phyloP scores from a whole-genome alignment of 2,329 filamentous ascomycete genomes.

The Chalara sp. region DNA sequence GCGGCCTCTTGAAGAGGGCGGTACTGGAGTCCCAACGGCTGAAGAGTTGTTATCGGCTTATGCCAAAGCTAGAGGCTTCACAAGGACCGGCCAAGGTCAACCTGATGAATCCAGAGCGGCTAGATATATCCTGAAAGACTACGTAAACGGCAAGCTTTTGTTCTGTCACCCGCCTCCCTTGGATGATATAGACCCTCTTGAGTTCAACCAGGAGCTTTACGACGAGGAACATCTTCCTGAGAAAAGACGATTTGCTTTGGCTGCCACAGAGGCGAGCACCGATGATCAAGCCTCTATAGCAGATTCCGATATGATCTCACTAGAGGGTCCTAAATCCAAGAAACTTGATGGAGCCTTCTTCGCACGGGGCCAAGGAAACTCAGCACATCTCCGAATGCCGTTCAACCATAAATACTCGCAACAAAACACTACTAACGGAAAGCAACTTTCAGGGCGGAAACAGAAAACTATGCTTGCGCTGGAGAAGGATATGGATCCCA shows the following conservation, averaged over 20 bases:
- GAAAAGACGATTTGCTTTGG: slow-evolving; percentile 65
- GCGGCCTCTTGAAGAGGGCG: slow-evolving; percentile 81
- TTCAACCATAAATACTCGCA: slow-evolving; percentile 88
- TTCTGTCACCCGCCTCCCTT: slow-evolving; percentile 84
- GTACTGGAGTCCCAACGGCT: slow-evolving; percentile 77
- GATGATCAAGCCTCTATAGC: slow-evolving; percentile 33
- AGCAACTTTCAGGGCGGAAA: slow-evolving; percentile 77
- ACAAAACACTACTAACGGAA: slow-evolving; percentile 59
- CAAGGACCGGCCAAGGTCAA: slow-evolving; percentile 80
- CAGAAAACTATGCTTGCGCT: slow-evolving; percentile 72
- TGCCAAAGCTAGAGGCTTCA: slow-evolving; percentile 82
- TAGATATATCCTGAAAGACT: slow-evolving; percentile 88
- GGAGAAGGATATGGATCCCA: slow-evolving; percentile 77
- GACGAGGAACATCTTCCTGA: slow-evolving; percentile 74
- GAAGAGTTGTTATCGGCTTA: slow-evolving; percentile 82
- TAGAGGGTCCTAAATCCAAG: slow-evolving; percentile 65
- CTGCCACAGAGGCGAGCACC: slow-evolving; percentile 27
- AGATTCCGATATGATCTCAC: slow-evolving; percentile 43
- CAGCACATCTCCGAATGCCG: slow-evolving; percentile 66
- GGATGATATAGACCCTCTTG: slow-evolving; percentile 58
- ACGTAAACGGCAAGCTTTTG: slow-evolving; percentile 90
- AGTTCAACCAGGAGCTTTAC: slow-evolving; percentile 89
- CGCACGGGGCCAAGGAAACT: slow-evolving; percentile 51
- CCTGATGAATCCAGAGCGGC: slow-evolving; percentile 92
- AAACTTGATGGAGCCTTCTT: slow-evolving; percentile 90